Percentiles rank a stretch among this genome's conserved stretches.
These are phyloP conservation scores for Thielaviopsis cerberus DNA, from an alignment of 2,329 filamentous ascomycete genomes.

Conservation along the genomic window DNA sequence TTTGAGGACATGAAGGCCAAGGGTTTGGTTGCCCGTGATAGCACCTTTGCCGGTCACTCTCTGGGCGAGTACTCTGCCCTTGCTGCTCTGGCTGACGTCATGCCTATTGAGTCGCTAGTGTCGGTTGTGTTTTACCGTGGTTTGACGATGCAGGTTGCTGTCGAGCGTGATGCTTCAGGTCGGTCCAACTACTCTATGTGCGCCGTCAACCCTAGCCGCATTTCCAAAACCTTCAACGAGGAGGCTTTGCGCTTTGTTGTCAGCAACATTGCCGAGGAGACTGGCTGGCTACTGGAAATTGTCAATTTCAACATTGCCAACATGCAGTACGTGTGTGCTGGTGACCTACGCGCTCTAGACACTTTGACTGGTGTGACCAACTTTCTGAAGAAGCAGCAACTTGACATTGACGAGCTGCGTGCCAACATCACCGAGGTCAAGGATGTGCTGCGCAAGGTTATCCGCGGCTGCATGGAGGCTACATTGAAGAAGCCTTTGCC, in stretches of 20 bases:
- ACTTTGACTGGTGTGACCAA: slow-evolving; percentile 69
- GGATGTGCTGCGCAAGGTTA: slow-evolving; percentile 74
- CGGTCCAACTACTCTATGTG: slow-evolving; percentile 99
- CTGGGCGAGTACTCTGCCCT: slow-evolving; percentile 96
- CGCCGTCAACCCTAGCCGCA: slow-evolving; percentile 93
- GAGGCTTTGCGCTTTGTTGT: slow-evolving; percentile 93
- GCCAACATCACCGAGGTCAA: slow-evolving; percentile 82
- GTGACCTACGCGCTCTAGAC: slow-evolving; percentile 52
- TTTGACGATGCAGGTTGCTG: slow-evolving; percentile 96
- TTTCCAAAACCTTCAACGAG: slow-evolving; percentile 97
- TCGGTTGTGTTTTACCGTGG: slow-evolving; percentile 99
- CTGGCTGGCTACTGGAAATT: slow-evolving; percentile 91
- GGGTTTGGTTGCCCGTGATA: slow-evolving; percentile 86
- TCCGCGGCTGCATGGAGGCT: slow-evolving; percentile 68
- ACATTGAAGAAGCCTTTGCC: slow-evolving; percentile 79
- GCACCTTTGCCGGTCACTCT: slow-evolving; percentile 93
- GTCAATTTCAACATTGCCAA: slow-evolving; percentile 85
- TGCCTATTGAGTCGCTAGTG: slow-evolving; percentile 97
- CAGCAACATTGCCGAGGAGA: slow-evolving; percentile 83
- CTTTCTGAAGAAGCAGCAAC: slow-evolving; percentile 89
- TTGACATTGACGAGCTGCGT: slow-evolving; percentile 88
- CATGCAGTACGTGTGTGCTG: slow-evolving; percentile 57
- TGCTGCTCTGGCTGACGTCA: slow-evolving; percentile 87
- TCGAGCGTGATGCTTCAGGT: slow-evolving; percentile 81
- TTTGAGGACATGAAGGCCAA: slow-evolving; percentile 98